Base-by-base conservation (phyloP, 2,329 filamentous ascomycete genomes). In the Albifimbria verrucaria region DNA sequence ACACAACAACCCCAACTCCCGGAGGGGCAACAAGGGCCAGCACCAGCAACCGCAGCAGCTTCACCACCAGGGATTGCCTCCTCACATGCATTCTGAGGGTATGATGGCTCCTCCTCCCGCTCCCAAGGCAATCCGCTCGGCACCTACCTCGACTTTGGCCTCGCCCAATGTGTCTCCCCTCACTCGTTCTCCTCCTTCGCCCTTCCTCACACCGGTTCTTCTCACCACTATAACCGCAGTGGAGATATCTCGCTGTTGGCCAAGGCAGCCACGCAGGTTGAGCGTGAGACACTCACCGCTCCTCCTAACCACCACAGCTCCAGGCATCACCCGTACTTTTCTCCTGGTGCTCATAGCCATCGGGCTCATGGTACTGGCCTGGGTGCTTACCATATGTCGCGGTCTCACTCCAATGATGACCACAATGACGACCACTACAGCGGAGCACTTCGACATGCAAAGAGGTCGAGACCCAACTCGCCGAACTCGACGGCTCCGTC, bases 1-100 rank as follows among this genome's bases (percentile, higher is more conserved):
- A 77, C 93, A 99, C 83, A 97, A 90, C 84, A 99, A 97, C 76
- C 93, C 94, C 54, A 97, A 97, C 80, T 97, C 92, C 53, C 83
- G 94, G 68, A 81, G 93, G 67, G 92, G 91, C 60, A 95, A 96
- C 80, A 96, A 96, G 79, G 85, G 72, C 24, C 77, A 81, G 61
- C 72, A 77, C 52, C 69, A 71, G 46, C 68, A 69, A 48, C 67
- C 69, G 32, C 63, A 62, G 50, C 66, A 63, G n/a, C 63, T 67
- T 20, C 65, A 66, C 50, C 63, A 66, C 48, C 69, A 72, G 59
- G 72, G 74, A 51, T 54, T 69, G 43, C 64, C 67, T 49, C 74
- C 75, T 51, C 72, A 76, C 52, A 71, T 81, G 62, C 74, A 75
- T 56, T 72, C 75, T 70, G 72, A 86, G 73, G 78, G 76, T 61